Evolutionary conservation across 306 rosid genomes (phyloP).

Genomic region (Carpinus fangiana): DNA sequence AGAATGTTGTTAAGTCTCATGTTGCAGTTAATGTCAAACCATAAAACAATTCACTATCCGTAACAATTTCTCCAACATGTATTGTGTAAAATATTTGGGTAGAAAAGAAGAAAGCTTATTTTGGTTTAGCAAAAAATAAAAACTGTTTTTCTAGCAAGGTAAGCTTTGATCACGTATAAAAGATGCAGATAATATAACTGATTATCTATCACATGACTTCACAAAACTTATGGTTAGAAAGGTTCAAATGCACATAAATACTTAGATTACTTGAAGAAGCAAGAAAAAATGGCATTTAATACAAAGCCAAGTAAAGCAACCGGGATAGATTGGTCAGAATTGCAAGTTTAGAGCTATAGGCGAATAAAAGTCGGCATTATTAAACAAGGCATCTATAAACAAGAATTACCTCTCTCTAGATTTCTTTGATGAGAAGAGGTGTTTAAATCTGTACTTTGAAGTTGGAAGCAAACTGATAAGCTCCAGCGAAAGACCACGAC

Average conservation of each 20-base stretch:
- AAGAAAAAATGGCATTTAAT: background rate
- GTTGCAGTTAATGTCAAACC: background rate
- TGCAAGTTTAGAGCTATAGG: background rate
- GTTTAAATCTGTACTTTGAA: constrained; percentile 61
- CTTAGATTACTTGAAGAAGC: background rate
- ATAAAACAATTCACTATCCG: background rate
- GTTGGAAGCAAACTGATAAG: constrained; percentile 80
- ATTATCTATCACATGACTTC: background rate
- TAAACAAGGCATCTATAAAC: constrained; percentile 4
- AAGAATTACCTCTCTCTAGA: constrained; percentile 62
- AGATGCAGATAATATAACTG: background rate
- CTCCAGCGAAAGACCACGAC: constrained; percentile 80
- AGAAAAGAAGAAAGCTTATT: background rate
- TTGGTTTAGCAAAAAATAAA: background rate
- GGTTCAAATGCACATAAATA: background rate
- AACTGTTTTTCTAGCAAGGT: background rate
- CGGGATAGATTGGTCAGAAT: background rate
- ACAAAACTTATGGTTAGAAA: background rate
- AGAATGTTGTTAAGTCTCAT: background rate
- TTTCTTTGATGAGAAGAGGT: constrained; percentile 73
- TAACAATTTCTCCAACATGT: background rate
- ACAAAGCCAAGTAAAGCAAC: background rate
- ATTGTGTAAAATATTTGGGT: background rate
- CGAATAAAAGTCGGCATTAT: background rate
- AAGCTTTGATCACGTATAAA: background rate